Evolutionary conservation across 441 rosid genomes (phyloP).

Genomic region (Hura crepitans): DNA sequence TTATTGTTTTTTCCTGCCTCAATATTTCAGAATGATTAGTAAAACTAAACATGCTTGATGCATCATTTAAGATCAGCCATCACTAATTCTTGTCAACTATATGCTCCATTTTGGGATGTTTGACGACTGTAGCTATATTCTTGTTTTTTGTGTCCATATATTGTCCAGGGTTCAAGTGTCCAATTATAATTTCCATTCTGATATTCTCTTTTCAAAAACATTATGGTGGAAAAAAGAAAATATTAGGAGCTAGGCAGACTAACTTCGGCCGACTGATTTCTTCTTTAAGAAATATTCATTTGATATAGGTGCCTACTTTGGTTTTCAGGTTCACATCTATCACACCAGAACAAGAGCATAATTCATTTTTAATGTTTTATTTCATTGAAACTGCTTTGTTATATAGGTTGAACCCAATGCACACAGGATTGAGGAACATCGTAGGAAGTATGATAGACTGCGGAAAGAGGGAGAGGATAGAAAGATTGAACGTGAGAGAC

Average conservation of each 20-base stretch:
- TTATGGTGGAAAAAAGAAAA: neutral
- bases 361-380: no score
- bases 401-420: conserved; percentile 93
- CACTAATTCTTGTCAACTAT: neutral
- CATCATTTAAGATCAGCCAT: neutral
- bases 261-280: neutral
- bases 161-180: neutral
- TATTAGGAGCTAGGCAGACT: no score
- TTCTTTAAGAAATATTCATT: neutral
- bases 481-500: conserved; percentile 67
- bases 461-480: conserved; percentile 77
- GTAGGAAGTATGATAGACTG: conserved; percentile 83
- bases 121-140: neutral
- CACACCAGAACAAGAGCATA: no score
- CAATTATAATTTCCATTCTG: neutral
- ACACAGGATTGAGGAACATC: conserved; percentile 85
- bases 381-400: conserved; percentile 14
- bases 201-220: neutral
- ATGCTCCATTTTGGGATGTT: neutral
- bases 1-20: neutral
- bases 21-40: neutral
- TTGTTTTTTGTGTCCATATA: neutral
- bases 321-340: neutral
- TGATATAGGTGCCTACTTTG: neutral
- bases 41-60: neutral